phyloP scores from a whole-genome alignment of 139 green algal species.

The Chloropicon primus region DNA sequence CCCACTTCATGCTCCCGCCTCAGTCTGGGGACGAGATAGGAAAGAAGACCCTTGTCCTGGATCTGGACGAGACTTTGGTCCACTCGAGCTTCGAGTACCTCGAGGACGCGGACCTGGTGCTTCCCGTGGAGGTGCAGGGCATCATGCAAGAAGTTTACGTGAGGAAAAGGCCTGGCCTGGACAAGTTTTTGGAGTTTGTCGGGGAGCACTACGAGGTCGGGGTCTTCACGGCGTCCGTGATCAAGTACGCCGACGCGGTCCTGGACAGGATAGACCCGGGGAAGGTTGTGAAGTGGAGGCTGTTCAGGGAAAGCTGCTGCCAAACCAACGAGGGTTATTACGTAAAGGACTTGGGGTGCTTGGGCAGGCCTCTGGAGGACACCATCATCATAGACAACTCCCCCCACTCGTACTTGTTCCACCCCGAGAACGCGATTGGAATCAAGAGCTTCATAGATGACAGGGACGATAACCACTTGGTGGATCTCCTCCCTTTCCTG shows the following conservation, averaged over 20 bases:
- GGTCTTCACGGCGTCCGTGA: slow-evolving; percentile 83
- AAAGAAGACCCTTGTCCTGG: slow-evolving; percentile 44
- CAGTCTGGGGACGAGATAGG: neutral
- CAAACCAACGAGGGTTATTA: slow-evolving; percentile 72
- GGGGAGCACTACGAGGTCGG: slow-evolving; percentile 55
- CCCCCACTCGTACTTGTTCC: slow-evolving; percentile 89
- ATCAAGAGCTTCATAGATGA: slow-evolving; percentile 91
- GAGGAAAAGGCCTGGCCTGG: slow-evolving; percentile 82
- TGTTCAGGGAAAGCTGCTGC: slow-evolving; percentile 87
- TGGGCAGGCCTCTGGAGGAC: slow-evolving; percentile 62
- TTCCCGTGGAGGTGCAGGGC: slow-evolving; percentile 79
- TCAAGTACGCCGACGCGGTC: slow-evolving; percentile 76
- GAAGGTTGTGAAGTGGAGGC: slow-evolving; percentile 60
- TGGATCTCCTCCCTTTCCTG: slow-evolving; percentile 70
- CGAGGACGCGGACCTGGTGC: slow-evolving; percentile 73
- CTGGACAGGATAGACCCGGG: slow-evolving; percentile 75
- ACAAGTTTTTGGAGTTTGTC: slow-evolving; percentile 69
- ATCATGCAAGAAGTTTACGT: slow-evolving; percentile 77
- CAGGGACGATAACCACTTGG: slow-evolving; percentile 70
- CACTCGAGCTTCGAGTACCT: slow-evolving; percentile 93
- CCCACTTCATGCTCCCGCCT: neutral
- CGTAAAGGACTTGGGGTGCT: slow-evolving; percentile 74
- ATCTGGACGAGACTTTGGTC: slow-evolving; percentile 96
- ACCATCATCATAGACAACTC: slow-evolving; percentile 97
- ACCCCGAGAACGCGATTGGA: slow-evolving; percentile 87